These are phyloP conservation scores for Pyropia haitanensis DNA, from an alignment of 23 red algal species.

Conservation along the genomic window DNA sequence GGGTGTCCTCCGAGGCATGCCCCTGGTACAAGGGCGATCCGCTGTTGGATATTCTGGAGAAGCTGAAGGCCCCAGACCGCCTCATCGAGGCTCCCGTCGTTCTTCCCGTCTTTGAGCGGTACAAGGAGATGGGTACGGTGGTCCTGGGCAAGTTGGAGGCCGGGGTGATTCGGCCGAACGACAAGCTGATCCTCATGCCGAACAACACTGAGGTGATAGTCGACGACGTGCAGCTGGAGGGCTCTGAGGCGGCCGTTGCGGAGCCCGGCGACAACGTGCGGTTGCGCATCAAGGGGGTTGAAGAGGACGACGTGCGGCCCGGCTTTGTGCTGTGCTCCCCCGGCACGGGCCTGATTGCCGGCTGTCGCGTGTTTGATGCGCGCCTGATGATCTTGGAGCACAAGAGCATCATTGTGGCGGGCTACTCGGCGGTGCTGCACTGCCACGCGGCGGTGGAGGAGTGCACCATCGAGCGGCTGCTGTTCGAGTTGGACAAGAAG, in stretches of 20 bases:
- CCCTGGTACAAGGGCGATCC: slow-evolving; percentile 77
- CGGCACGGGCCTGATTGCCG: slow-evolving; percentile 35
- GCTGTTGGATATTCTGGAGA: slow-evolving; percentile 66
- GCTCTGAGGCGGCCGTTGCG: slow-evolving; percentile 47
- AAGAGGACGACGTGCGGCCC: slow-evolving; percentile 86
- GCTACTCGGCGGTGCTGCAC: slow-evolving; percentile 90
- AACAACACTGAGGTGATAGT: slow-evolving; percentile 61
- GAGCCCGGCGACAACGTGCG: slow-evolving; percentile 92
- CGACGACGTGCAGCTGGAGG: slow-evolving; percentile 67
- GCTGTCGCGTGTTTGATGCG: slow-evolving; percentile 64
- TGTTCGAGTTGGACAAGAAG: slow-evolving; percentile 81
- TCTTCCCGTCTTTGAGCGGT: slow-evolving; percentile 82
- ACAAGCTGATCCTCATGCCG: slow-evolving; percentile 88
- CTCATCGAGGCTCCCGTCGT: slow-evolving; percentile 55
- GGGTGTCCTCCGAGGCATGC: slow-evolving; percentile 21
- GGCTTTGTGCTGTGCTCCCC: slow-evolving; percentile 82
- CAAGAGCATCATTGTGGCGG: slow-evolving; percentile 91
- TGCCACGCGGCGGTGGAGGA: slow-evolving; percentile 81
- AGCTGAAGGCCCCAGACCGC: slow-evolving; percentile 71
- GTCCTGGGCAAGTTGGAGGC: slow-evolving; percentile 90
- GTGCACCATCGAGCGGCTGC: slow-evolving; percentile 45
- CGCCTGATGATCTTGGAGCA: slow-evolving; percentile 91
- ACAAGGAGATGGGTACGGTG: slow-evolving; percentile 95
- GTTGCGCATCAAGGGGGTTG: slow-evolving; percentile 82
- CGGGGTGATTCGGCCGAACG: slow-evolving; percentile 69